Evolutionary conservation across 1,284 basidiomycete species (phyloP), one percentile per base, ranked within the genome.

Genomic region (Pterulicium gracile): DNA sequence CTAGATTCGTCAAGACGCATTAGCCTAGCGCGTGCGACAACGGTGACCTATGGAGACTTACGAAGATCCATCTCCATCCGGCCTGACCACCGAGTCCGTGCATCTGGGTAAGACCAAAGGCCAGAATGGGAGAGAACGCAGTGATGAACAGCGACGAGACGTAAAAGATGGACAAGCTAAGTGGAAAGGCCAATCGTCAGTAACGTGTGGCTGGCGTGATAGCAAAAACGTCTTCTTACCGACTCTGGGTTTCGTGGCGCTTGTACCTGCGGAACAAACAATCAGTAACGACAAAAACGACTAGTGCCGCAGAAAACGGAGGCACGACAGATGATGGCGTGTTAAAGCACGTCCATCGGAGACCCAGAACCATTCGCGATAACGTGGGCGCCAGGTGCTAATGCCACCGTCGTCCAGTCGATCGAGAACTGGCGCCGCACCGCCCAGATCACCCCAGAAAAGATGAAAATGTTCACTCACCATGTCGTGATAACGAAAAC

Each of bases 51-150:
- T 24, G n/a, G 40, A 42, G 12, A 58, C 66, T 49, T 49, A 68
- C 71, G 54, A 73, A 73, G 42, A 73, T 71, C 67, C 69, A 73
- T 3, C 67, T 61, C 70, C 70, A 72, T 5, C 68, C 69, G 3
- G 19, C 23, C 15, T 49, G 40, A 5, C 48, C 48, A 17, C 32
- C 14, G 21, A 21, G 40, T 1, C 52, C 52, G 23, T 51, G 46
- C 3, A 53, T 24, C 27, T 45, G 23, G 13, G 44, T 48, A 15
- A 53, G 23, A 12, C 14, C 45, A 40, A 51, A 53, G 12, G 52
- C 52, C 22, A 53, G 17, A 13, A 53, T 53, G 3, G 50, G 47
- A 23, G 40, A 43, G 47, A 53, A 53, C 3, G 47, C 52, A 12
- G 42, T 39, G 43, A 53, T 42, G 15, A 45, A 49, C 20, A 53